A percentile compares a stretch with the other conserved stretches of the same genome.
These are phyloP conservation scores for Aspergillus latus DNA, from an alignment of 2,329 filamentous ascomycete species.

Conservation along the genomic window DNA sequence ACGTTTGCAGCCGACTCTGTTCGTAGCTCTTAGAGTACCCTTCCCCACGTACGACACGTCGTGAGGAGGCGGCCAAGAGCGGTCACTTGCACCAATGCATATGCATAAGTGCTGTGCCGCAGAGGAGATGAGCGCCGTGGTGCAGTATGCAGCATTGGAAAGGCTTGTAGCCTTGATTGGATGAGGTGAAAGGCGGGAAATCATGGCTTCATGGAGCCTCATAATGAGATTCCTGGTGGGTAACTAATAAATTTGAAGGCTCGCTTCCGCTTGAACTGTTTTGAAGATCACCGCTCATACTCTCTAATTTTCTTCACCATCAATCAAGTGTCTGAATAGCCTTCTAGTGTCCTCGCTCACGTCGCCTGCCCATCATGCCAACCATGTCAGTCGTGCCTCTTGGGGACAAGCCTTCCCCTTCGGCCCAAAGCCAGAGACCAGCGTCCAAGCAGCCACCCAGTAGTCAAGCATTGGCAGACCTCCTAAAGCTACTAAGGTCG, in stretches of 20 bases:
- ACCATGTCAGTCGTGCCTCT: constrained; percentile 1
- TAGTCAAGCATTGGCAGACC: neutral
- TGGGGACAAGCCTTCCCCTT: constrained; percentile 1
- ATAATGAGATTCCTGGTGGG: constrained; percentile 3
- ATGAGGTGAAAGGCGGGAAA: neutral
- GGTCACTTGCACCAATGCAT: neutral
- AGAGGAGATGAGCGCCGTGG: neutral
- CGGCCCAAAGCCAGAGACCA: neutral
- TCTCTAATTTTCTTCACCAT: constrained; percentile 1
- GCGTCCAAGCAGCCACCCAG: neutral
- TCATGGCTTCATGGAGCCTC: neutral
- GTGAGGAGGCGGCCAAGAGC: neutral
- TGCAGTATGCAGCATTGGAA: constrained; percentile 3
- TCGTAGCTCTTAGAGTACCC: neutral
- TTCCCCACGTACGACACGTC: constrained; percentile 1
- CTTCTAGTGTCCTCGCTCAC: neutral
- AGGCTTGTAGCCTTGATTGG: constrained; percentile 1
- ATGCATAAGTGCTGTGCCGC: constrained; percentile 3
- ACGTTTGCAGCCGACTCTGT: neutral
- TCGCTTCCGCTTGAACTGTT: constrained; percentile 1
- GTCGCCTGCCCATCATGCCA: neutral
- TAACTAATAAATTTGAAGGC: constrained; percentile 2
- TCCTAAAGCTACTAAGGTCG: neutral
- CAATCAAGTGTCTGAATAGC: neutral
- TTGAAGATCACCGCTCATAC: neutral